Percentiles rank a stretch among this genome's conserved stretches.
Evolutionary conservation across 257 asterid genomes (phyloP).

Genomic region (Solanum raphanifolium): DNA sequence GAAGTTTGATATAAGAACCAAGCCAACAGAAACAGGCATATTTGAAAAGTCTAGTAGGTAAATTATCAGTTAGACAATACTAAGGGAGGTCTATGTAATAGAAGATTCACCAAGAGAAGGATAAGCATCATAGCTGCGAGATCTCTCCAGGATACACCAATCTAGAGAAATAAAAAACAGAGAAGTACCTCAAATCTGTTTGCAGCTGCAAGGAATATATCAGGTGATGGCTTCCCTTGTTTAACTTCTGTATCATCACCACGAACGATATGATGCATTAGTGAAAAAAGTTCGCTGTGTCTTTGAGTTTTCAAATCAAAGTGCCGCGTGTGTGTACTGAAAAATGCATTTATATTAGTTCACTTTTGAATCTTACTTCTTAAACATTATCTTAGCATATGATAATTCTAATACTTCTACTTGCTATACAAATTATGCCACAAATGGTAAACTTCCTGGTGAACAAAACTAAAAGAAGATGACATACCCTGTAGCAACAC

Average conservation of each 20-base stretch:
- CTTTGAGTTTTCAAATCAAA: conserved; percentile 79
- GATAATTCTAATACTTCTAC: background rate
- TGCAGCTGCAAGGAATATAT: conserved; percentile 81
- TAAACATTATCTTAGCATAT: background rate
- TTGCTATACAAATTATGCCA: background rate
- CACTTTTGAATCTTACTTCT: conserved; percentile 1
- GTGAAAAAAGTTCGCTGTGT: conserved; percentile 61
- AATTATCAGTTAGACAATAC: background rate
- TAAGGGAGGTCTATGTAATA: background rate
- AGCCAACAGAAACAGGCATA: background rate
- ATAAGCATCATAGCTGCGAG: background rate
- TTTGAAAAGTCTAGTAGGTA: background rate
- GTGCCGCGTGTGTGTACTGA: conserved; percentile 80
- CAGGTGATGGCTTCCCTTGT: conserved; percentile 96
- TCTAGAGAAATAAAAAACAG: background rate
- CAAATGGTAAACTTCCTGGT: background rate
- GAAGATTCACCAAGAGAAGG: background rate
- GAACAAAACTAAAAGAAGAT: conserved; percentile 1
- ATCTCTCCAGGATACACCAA: background rate
- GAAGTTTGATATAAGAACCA: background rate
- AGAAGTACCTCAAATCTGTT: conserved; percentile 69
- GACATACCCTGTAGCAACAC: conserved; percentile 84
- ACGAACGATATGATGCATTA: conserved; percentile 82
- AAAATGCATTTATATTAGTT: conserved; percentile 14
- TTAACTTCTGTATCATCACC: conserved; percentile 97